These are phyloP conservation scores for Vanderwaltozyma yarrowii DNA, from an alignment of 805 yeast genomes.

Conservation along the genomic window DNA sequence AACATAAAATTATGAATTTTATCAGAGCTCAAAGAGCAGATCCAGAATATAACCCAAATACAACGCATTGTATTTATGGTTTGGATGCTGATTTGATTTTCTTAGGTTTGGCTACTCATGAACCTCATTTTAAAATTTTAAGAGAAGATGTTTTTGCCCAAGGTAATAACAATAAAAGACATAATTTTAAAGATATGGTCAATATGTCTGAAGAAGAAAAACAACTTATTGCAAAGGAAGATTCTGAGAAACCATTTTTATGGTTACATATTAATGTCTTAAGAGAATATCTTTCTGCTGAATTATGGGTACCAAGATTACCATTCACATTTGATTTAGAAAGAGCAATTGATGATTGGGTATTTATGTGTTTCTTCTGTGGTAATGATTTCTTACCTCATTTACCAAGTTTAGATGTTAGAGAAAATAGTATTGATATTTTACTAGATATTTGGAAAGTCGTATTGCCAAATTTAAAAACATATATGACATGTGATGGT, in stretches of 20 bases:
- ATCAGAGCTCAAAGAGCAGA: slow-evolving; percentile 83
- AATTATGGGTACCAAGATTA: slow-evolving; percentile 58
- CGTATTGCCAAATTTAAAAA: slow-evolving; percentile 51
- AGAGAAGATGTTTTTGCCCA: slow-evolving; percentile 96
- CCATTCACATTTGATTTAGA: slow-evolving; percentile 79
- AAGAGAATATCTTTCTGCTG: slow-evolving; percentile 80
- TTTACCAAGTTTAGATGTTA: slow-evolving; percentile 84
- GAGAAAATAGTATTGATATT: slow-evolving; percentile 86
- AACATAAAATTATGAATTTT: slow-evolving; percentile 95
- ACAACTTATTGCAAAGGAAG: slow-evolving; percentile 27
- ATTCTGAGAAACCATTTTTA: slow-evolving; percentile 65
- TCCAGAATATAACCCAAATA: slow-evolving; percentile 82
- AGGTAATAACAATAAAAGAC: slow-evolving; percentile 32
- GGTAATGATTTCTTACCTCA: slow-evolving; percentile 99
- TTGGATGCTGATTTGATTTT: slow-evolving; percentile 96
- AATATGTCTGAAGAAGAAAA: slow-evolving; percentile 53
- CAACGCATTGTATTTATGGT: slow-evolving; percentile 94
- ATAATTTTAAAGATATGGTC: slow-evolving; percentile 22
- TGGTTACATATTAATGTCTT: slow-evolving; percentile 88
- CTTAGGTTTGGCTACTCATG: slow-evolving; percentile 93
- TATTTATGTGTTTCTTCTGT: slow-evolving; percentile 94
- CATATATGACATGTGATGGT: slow-evolving; percentile 88
- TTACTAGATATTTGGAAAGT: slow-evolving; percentile 78
- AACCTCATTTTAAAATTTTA: slow-evolving; percentile 87
- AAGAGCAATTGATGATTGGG: slow-evolving; percentile 97